Evolutionary conservation across 2,329 filamentous ascomycete species (phyloP), one percentile per base, ranked within the genome.

Genomic region (Venturiaceae sp.): DNA sequence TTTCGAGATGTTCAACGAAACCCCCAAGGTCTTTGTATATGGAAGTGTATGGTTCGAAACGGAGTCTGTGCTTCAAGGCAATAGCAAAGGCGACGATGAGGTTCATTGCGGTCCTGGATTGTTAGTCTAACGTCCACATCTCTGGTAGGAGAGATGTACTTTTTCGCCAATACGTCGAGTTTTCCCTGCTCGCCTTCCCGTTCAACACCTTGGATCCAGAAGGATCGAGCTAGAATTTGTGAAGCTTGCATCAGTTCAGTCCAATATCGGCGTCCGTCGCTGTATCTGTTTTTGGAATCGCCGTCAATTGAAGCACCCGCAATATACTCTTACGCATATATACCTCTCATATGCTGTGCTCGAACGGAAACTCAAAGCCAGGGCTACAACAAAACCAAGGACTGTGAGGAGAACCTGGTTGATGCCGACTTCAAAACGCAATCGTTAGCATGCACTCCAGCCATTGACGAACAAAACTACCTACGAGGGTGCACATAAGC

Each of bases 41-140:
- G 56, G 85, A 81, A 34, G 85, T 83, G 65, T 88, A 89, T 1
- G 90, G 89, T 69, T 95, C 89, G 69, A 92, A 92, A 33, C 90
- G 87, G 33, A 95, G 81, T 66, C 84, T 86, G 73, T 94, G 90
- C 74, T 92, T 92, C 60, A 94, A 77, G 1, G 90, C 75, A 19
- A 88, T 78, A 19, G 88, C 80, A 65, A 88, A 94, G 2, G 88
- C 87, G 26, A 90, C 80, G 62, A 94, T 79, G 7, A 94, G 78
- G 68, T 94, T 92, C 71, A 94, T 82, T 6, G 84, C 84, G 16
- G 84, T 84, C 33, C 76, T 78, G 11, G 13, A 36, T 46, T 55
- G 56, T 62, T 36, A 64, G 61, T 62, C 7, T 23, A 21, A 56
- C 52, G 13, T 13, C 9, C 52, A n/a, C n/a, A n/a, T n/a, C n/a